These are phyloP conservation scores for Funneliformis geosporum DNA, from an alignment of 192 early-diverging fungal species.

Conservation along the genomic window DNA sequence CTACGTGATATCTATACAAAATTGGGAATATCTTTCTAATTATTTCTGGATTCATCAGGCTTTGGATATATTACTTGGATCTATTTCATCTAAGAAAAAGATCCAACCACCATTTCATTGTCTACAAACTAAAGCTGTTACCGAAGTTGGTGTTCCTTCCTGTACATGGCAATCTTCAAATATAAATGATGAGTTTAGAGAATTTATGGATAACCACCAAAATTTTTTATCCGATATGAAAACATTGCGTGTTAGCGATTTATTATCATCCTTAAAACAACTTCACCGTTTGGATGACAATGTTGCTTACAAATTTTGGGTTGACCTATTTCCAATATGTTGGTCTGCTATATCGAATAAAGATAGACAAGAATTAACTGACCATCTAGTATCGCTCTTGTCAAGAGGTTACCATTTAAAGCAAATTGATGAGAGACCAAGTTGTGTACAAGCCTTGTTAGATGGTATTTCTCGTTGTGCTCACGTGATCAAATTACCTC, in stretches of 20 bases:
- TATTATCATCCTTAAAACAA: conserved; percentile 61
- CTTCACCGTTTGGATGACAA: conserved; percentile 67
- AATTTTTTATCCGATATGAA: conserved; percentile 63
- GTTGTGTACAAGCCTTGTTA: conserved; percentile 91
- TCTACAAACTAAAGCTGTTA: conserved; percentile 52
- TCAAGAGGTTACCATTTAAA: conserved; percentile 88
- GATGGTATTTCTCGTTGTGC: conserved; percentile 80
- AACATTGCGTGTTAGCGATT: conserved; percentile 47
- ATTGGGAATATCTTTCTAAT: conserved; percentile 86
- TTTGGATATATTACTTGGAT: conserved; percentile 81
- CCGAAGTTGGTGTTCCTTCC: conserved; percentile 31
- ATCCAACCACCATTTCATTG: conserved; percentile 42
- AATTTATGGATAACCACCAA: conserved; percentile 55
- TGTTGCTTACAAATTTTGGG: conserved; percentile 80
- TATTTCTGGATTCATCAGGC: conserved; percentile 95
- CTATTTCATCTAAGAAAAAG: conserved; percentile 46
- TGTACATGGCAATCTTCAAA: conserved; percentile 28
- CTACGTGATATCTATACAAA: conserved; percentile 91
- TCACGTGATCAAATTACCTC: conserved; percentile 79
- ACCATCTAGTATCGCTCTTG: conserved; percentile 79
- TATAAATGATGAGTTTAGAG: conserved; percentile 41
- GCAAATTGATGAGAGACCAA: conserved; percentile 82
- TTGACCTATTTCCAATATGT: conserved; percentile 76
- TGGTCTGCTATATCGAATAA: conserved; percentile 74
- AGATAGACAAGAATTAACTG: conserved; percentile 85